Base-by-base conservation (phyloP, 768 basidiomycete species). In the Psilocybe sp. region DNA sequence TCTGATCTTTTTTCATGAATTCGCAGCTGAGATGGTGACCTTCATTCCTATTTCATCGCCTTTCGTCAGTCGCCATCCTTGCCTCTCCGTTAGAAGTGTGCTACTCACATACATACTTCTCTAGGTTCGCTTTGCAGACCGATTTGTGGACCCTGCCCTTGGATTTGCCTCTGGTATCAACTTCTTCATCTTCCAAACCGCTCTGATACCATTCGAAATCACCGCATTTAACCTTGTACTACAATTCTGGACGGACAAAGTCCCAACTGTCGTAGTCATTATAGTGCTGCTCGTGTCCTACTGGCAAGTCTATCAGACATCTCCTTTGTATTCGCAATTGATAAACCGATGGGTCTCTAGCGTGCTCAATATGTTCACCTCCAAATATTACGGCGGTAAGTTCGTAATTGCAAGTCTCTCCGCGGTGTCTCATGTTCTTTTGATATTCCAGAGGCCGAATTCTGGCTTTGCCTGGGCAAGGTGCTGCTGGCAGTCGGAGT, bases 1-100 rank as follows among this genome's bases (percentile, higher is more conserved):
- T 18, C 31, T 33, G 40, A 58, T 61, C 63, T 19, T 14, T 4
- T 15, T 33, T 28, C 60, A 70, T 46, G 69, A 45, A 69, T 40
- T 20, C 28, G n/a, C 54, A 79, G 89, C 85, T 33, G 89, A 92
- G 66, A 89, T 90, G 88, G 86, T 87, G 23, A 80, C 84, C 14
- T 84, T 81, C 70, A 87, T 87, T 5, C 89, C 89, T 4, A 82
- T 90, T 55, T 81, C 86, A 5, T 87, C 89, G 5, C 83, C 86
- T 5, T 89, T 89, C 62, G 82, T 87, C 51, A 36, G 75, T 61
- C 23, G 23, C 23, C 42, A 50, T 15, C 18, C n/a, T 13, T 20
- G 15, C 33, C 13, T 31, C 44, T 12, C 23, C 39, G 23, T 31
- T 11, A 34, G 12, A 38, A 13, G 31, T 38, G n/a, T 37, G 7